Percentiles rank a stretch among this genome's conserved stretches.
Conservation (phyloP, 2,329 filamentous ascomycete genomes). For the Beauveria sp. region DNA sequence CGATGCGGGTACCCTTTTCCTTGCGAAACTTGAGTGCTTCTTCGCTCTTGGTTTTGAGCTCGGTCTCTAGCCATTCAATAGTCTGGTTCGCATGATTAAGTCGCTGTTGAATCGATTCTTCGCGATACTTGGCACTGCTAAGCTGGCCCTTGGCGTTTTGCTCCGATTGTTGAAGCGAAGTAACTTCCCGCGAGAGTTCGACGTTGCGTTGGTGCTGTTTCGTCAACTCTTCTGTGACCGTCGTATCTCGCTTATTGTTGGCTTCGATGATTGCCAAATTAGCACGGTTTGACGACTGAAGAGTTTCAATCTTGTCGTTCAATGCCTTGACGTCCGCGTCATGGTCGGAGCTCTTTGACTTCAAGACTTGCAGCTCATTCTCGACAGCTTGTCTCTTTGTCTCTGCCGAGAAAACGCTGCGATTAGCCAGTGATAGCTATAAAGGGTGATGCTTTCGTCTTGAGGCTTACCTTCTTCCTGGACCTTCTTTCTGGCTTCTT, state of each 20-base stretch:
- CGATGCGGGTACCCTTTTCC: slow-evolving; percentile 84
- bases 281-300: slow-evolving; percentile 89
- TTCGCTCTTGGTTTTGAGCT: slow-evolving; percentile 81
- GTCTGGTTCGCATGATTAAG: slow-evolving; percentile 81
- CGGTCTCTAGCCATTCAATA: slow-evolving; percentile 86
- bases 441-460: neutral
- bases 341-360: slow-evolving; percentile 65
- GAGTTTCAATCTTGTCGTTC: slow-evolving; percentile 72
- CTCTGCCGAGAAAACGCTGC: slow-evolving; percentile 46
- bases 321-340: slow-evolving; percentile 69
- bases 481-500: slow-evolving; percentile 72
- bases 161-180: slow-evolving; percentile 71
- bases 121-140: slow-evolving; percentile 78
- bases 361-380: slow-evolving; percentile 71
- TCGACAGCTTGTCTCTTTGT: slow-evolving; percentile 67
- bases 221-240: slow-evolving; percentile 76
- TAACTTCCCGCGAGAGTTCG: slow-evolving; percentile 74
- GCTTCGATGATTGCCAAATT: slow-evolving; percentile 82
- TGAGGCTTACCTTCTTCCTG: slow-evolving; percentile 64
- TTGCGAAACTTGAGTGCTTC: slow-evolving; percentile 88
- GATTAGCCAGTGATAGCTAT: slow-evolving; percentile 7
- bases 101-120: slow-evolving; percentile 85
- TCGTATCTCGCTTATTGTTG: slow-evolving; percentile 80
- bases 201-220: slow-evolving; percentile 84
- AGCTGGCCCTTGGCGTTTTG: slow-evolving; percentile 75